These are phyloP conservation scores for Microbotryomycetes sp. DNA, from an alignment of 1,284 basidiomycete genomes.

Conservation along the genomic window DNA sequence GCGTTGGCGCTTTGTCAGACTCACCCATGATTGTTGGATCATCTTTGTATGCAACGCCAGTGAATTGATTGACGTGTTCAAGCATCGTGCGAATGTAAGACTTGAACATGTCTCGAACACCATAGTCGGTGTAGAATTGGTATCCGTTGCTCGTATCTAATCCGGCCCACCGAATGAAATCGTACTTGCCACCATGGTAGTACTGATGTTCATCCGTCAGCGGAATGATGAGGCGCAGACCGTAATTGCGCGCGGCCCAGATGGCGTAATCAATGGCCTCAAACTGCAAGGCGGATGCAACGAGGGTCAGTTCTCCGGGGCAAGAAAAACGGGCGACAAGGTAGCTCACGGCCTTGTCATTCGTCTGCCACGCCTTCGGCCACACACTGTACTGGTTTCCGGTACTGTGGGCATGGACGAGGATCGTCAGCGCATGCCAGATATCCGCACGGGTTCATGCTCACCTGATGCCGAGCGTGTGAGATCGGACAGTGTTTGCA, in stretches of 20 bases:
- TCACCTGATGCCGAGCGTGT: slow-evolving; percentile 40
- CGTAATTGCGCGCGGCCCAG: slow-evolving; percentile 41
- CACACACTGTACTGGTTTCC: slow-evolving; percentile 27
- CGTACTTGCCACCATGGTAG: slow-evolving; percentile 33
- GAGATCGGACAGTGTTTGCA: slow-evolving; percentile 41
- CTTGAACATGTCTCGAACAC: slow-evolving; percentile 29
- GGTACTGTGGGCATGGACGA: slow-evolving; percentile 17
- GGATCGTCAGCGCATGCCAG: not conserved
- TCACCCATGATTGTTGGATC: slow-evolving; percentile 34
- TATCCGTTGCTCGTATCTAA: slow-evolving; percentile 24
- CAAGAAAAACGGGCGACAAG: slow-evolving; percentile 1
- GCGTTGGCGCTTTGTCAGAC: not conserved
- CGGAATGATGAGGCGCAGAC: slow-evolving; percentile 43
- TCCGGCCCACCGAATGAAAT: slow-evolving; percentile 34
- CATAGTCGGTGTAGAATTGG: slow-evolving; percentile 32
- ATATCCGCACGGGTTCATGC: slow-evolving; percentile 1
- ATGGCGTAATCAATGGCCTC: slow-evolving; percentile 44
- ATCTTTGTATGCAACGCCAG: slow-evolving; percentile 32
- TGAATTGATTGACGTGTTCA: slow-evolving; percentile 35
- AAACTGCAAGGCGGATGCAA: slow-evolving; percentile 25
- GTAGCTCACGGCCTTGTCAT: slow-evolving; percentile 34
- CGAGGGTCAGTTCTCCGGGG: not conserved
- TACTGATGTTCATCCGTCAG: slow-evolving; percentile 35
- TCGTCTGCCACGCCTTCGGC: slow-evolving; percentile 32
- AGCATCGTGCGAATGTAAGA: slow-evolving; percentile 32